These are phyloP conservation scores for Coniochaeta sp. DNA, from an alignment of 2,329 filamentous ascomycete genomes.

Conservation along the genomic window DNA sequence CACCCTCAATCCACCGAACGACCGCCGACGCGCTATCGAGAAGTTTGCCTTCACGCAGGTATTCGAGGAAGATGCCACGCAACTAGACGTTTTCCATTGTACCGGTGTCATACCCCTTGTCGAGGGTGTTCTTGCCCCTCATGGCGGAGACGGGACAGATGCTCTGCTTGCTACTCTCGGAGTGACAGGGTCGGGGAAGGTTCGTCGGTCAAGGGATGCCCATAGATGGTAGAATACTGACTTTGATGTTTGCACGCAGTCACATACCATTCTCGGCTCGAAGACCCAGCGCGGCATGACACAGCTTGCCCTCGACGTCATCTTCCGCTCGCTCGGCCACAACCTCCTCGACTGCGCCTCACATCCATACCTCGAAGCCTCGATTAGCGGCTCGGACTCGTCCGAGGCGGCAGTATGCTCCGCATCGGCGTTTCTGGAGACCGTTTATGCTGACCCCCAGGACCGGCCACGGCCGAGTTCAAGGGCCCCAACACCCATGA, in stretches of 20 bases:
- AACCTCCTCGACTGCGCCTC: constrained; percentile 58
- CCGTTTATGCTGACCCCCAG: constrained; percentile 58
- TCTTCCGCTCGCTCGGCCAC: constrained; percentile 73
- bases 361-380: constrained; percentile 58
- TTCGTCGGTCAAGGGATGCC: constrained; percentile 27
- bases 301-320: constrained; percentile 81
- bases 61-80: constrained; percentile 78
- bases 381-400: constrained; percentile 67
- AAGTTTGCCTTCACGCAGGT: constrained; percentile 92
- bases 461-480: constrained; percentile 50
- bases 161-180: constrained; percentile 85
- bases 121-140: constrained; percentile 68
- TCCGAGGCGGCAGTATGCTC: constrained; percentile 74
- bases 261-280: constrained; percentile 90
- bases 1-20: constrained; percentile 71
- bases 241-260: constrained; percentile 42
- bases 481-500: constrained; percentile 62
- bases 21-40: constrained; percentile 82
- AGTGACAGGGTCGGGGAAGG: constrained; percentile 94
- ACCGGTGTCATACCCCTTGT: constrained; percentile 69
- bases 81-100: constrained; percentile 80
- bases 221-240: not conserved
- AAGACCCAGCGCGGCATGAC: constrained; percentile 80
- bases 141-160: constrained; percentile 74
- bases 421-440: constrained; percentile 71